These are phyloP conservation scores for Nemophila menziesii DNA, from an alignment of 257 asterid genomes.

Conservation along the genomic window DNA sequence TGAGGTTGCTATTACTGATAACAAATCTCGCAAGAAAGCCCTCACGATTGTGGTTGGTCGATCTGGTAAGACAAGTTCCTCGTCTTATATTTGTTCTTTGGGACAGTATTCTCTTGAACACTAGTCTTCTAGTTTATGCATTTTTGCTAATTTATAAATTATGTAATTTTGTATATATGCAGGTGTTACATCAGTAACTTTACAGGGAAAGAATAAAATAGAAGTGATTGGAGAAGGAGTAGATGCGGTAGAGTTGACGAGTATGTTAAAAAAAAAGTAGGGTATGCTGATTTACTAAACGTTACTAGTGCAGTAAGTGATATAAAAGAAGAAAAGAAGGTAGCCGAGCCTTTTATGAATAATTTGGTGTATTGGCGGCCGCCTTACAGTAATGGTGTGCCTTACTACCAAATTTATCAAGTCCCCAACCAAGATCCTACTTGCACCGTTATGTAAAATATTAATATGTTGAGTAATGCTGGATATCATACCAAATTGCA, in stretches of 20 bases:
- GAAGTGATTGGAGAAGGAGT: slow-evolving; percentile 48
- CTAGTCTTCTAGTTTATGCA: neutral
- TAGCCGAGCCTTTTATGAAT: neutral
- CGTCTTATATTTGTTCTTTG: neutral
- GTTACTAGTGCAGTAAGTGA: slow-evolving; percentile 14
- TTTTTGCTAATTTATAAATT: too few relatives aligned
- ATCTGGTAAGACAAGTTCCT: slow-evolving; percentile 14
- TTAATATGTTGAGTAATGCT: too few relatives aligned
- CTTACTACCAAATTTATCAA: neutral
- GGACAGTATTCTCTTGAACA: neutral
- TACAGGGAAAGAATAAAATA: slow-evolving; percentile 35
- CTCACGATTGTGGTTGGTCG: slow-evolving; percentile 26
- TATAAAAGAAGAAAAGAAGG: slow-evolving; percentile 12
- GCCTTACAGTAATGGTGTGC: neutral
- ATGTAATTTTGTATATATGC: neutral
- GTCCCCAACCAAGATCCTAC: slow-evolving; percentile 2
- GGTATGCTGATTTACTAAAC: slow-evolving; percentile 31
- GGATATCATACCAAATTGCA: too few relatives aligned
- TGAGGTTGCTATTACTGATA: slow-evolving; percentile 24
- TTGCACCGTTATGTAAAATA: slow-evolving; percentile 2
- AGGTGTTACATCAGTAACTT: slow-evolving; percentile 38
- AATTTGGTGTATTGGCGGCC: neutral
- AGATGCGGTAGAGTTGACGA: slow-evolving; percentile 39
- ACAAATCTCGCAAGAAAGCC: slow-evolving; percentile 35
- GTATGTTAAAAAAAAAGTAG: slow-evolving; percentile 37